Conservation (phyloP, 495 filamentous ascomycete genomes). For the Penicillium canariense region DNA sequence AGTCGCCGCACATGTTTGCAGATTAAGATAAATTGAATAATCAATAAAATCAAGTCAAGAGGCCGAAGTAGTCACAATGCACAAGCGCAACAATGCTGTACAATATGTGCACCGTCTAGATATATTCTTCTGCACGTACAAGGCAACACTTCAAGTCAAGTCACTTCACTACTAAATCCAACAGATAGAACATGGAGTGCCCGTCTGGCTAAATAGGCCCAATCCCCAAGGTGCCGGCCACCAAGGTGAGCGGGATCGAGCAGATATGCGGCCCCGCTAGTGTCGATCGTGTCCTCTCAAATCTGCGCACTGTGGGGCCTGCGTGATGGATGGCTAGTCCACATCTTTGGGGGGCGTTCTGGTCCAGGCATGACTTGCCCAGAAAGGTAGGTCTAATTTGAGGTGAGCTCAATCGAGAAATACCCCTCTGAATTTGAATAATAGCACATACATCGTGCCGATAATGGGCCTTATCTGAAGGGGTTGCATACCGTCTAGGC, state of each 20-base stretch:
- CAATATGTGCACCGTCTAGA: neutral
- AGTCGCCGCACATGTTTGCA: constrained; percentile 30
- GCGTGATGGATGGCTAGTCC: neutral
- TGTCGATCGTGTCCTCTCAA: constrained; percentile 12
- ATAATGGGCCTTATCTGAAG: no score
- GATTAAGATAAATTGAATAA: no score
- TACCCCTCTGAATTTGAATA: no score
- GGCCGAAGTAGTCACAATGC: neutral
- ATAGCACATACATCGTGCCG: no score
- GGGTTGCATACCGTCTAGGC: no score
- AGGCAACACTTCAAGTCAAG: neutral
- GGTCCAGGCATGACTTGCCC: no score
- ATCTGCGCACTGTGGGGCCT: constrained; percentile 14
- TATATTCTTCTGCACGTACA: neutral
- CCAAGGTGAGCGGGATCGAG: constrained; percentile 27
- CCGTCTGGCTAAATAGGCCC: neutral
- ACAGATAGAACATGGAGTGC: neutral
- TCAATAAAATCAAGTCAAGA: no score
- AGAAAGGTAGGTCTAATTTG: no score
- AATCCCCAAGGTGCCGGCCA: constrained; percentile 10
- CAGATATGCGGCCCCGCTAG: constrained; percentile 14
- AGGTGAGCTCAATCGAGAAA: no score
- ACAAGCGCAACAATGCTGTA: neutral
- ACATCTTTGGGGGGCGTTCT: no score
- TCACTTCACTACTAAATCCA: neutral